Percentiles rank a stretch among this genome's conserved stretches.
phyloP scores from a whole-genome alignment of 192 early-diverging fungal genomes.

The Endogone sp. region DNA sequence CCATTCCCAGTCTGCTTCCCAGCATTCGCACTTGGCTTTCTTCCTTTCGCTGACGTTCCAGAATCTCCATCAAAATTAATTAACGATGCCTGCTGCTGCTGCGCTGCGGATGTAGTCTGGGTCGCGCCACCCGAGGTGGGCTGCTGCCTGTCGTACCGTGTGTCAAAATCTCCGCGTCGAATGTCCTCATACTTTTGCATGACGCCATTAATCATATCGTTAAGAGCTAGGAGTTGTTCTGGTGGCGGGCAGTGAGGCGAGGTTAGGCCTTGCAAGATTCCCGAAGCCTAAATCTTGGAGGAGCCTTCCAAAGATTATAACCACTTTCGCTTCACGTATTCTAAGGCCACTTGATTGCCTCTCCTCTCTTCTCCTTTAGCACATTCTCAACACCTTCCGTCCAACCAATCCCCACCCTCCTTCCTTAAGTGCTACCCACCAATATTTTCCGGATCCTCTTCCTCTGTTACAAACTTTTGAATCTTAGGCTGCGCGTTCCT shows the following conservation, averaged over 20 bases:
- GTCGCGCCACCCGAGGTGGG: constrained; percentile 9
- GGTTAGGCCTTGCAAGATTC: too few relatives aligned
- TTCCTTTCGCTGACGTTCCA: neutral
- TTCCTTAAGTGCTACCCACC: constrained; percentile 39
- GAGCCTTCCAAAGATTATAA: neutral
- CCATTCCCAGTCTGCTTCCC: constrained; percentile 12
- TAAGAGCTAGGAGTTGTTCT: constrained; percentile 66
- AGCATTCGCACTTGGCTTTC: neutral
- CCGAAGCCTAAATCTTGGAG: neutral
- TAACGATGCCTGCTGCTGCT: constrained; percentile 30
- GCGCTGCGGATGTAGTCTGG: constrained; percentile 9
- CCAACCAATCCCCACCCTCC: neutral
- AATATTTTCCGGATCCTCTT: constrained; percentile 72
- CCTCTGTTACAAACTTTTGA: constrained; percentile 65
- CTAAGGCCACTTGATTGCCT: too few relatives aligned
- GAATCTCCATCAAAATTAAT: constrained; percentile 41
- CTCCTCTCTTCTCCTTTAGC: too few relatives aligned
- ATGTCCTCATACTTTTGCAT: constrained; percentile 65
- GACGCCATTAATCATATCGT: constrained; percentile 78
- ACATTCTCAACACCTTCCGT: too few relatives aligned
- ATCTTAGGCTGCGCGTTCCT: constrained; percentile 70
- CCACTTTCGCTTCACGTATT: neutral
- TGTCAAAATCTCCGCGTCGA: constrained; percentile 42
- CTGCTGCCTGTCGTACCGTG: constrained; percentile 19
- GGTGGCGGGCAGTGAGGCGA: too few relatives aligned